Evolutionary conservation across 2,329 filamentous ascomycete genomes (phyloP).

Genomic region (Diaporthe nobilis): DNA sequence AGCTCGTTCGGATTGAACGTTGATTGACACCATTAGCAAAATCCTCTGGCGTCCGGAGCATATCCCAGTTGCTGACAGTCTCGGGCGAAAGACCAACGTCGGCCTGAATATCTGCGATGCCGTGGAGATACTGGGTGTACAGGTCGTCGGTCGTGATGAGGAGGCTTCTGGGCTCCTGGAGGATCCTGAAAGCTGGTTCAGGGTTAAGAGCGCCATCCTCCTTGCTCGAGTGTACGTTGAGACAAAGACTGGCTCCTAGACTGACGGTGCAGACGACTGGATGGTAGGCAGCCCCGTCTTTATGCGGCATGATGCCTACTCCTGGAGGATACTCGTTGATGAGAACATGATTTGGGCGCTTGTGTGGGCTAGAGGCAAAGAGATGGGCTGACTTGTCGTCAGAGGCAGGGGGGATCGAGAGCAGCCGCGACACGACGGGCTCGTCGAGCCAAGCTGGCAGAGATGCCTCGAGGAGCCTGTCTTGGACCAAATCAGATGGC

Average conservation of each 20-base stretch:
- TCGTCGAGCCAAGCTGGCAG: slow-evolving; percentile 82
- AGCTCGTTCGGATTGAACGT: slow-evolving; percentile 75
- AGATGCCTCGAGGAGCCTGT: slow-evolving; percentile 81
- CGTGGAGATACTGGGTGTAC: slow-evolving; percentile 81
- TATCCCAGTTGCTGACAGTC: slow-evolving; percentile 80
- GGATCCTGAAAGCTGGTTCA: slow-evolving; percentile 68
- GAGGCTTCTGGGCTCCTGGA: slow-evolving; percentile 88
- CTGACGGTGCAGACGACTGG: slow-evolving; percentile 93
- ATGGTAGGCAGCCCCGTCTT: slow-evolving; percentile 90
- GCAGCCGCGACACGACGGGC: slow-evolving; percentile 76
- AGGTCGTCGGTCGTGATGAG: slow-evolving; percentile 79
- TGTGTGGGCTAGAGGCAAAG: slow-evolving; percentile 78
- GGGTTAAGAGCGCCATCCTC: slow-evolving; percentile 70
- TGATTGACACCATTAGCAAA: slow-evolving; percentile 67
- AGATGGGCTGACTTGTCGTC: slow-evolving; percentile 50
- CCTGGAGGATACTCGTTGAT: slow-evolving; percentile 93
- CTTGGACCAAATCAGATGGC: slow-evolving; percentile 84
- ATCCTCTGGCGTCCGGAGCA: slow-evolving; percentile 67
- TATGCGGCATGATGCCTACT: slow-evolving; percentile 97
- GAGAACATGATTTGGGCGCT: slow-evolving; percentile 87
- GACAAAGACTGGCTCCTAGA: slow-evolving; percentile 81
- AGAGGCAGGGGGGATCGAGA: slow-evolving; percentile 61
- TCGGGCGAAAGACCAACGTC: slow-evolving; percentile 75
- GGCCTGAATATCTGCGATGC: slow-evolving; percentile 75
- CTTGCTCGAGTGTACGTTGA: slow-evolving; percentile 80